Evolutionary conservation across 2,329 filamentous ascomycete species (phyloP).

Genomic region (Pochonia chlamydosporia): DNA sequence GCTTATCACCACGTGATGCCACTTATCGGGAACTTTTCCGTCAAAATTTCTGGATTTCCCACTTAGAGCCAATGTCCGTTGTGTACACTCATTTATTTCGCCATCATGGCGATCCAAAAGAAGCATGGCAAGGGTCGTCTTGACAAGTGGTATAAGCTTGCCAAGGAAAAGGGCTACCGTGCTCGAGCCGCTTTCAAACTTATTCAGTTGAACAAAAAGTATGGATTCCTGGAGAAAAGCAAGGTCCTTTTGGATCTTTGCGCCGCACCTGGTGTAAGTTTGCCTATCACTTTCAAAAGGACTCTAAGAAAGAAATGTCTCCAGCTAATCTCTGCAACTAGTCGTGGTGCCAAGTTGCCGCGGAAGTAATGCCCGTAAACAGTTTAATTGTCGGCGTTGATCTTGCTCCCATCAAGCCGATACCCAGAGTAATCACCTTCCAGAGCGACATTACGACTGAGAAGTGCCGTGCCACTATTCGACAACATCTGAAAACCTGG

Average conservation of each 20-base stretch:
- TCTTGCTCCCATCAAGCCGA: constrained; percentile 90
- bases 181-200: constrained; percentile 96
- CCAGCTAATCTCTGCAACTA: constrained; percentile 23
- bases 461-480: constrained; percentile 85
- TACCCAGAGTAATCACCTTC: constrained; percentile 89
- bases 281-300: neutral
- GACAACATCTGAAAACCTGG: constrained; percentile 88
- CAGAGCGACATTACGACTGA: constrained; percentile 98
- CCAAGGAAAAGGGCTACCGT: constrained; percentile 96
- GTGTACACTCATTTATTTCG: constrained; percentile 4
- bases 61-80: neutral
- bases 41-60: constrained; percentile 30
- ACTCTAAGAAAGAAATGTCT: neutral
- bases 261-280: constrained; percentile 79
- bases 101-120: constrained; percentile 87
- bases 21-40: constrained; percentile 20
- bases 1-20: constrained; percentile 9
- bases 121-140: constrained; percentile 98
- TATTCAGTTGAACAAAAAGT: constrained; percentile 98
- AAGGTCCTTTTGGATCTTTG: constrained; percentile 96
- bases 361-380: constrained; percentile 86
- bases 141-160: constrained; percentile 98
- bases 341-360: constrained; percentile 95
- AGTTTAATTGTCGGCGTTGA: constrained; percentile 93
- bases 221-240: constrained; percentile 95